These are phyloP conservation scores for Penicillium parvum DNA, from an alignment of 495 filamentous ascomycete genomes.

Conservation along the genomic window DNA sequence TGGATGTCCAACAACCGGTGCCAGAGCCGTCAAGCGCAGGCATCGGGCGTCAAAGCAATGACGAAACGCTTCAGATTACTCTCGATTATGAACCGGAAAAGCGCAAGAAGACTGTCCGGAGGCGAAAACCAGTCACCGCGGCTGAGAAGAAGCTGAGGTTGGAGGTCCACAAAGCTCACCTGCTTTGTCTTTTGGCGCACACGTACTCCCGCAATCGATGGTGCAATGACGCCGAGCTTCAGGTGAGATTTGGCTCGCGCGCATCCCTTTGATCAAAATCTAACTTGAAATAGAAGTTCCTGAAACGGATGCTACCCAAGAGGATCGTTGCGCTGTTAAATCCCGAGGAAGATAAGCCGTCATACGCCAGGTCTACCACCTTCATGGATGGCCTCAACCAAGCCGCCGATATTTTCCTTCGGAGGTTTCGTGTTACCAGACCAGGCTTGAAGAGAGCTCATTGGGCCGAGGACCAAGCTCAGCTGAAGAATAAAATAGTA, in stretches of 20 bases:
- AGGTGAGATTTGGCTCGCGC: background rate
- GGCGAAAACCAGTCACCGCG: slow-evolving; percentile 59
- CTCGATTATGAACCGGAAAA: slow-evolving; percentile 45
- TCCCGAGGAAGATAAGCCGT: slow-evolving; percentile 57
- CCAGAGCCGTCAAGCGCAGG: slow-evolving; percentile 25
- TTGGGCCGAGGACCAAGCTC: slow-evolving; percentile 64
- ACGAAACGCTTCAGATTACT: slow-evolving; percentile 52
- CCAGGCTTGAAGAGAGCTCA: slow-evolving; percentile 64
- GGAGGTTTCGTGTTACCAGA: slow-evolving; percentile 63
- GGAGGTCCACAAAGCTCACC: slow-evolving; percentile 79
- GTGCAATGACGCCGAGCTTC: slow-evolving; percentile 65
- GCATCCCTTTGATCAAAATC: too few species aligned
- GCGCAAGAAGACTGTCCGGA: slow-evolving; percentile 28
- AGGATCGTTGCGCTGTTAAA: slow-evolving; percentile 60
- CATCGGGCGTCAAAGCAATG: slow-evolving; percentile 15
- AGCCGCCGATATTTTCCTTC: slow-evolving; percentile 60
- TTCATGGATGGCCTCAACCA: slow-evolving; percentile 75
- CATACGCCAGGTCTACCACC: slow-evolving; percentile 65
- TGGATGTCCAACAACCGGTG: slow-evolving; percentile 47
- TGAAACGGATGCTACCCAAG: slow-evolving; percentile 57
- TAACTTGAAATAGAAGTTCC: slow-evolving; percentile 32
- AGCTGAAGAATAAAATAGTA: slow-evolving; percentile 53
- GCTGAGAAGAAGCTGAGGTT: slow-evolving; percentile 68
- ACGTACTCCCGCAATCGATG: slow-evolving; percentile 72
- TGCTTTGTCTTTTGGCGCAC: slow-evolving; percentile 77